Conservation (phyloP, 805 yeast species). For the Priceomyces medius region DNA sequence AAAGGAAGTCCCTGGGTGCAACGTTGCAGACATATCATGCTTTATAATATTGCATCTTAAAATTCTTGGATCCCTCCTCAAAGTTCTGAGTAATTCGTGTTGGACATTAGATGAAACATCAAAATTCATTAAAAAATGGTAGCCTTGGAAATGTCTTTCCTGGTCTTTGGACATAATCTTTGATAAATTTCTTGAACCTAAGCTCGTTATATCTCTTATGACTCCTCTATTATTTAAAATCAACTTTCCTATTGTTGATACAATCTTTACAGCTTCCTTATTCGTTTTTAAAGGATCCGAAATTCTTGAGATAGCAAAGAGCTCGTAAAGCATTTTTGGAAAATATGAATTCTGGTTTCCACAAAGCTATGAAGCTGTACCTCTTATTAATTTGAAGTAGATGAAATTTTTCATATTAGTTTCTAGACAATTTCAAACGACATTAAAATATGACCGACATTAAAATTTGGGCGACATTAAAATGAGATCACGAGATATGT, state of each 20-base stretch:
- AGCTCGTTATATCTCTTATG: slow-evolving; percentile 74
- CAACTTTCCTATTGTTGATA: slow-evolving; percentile 74
- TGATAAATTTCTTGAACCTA: slow-evolving; percentile 80
- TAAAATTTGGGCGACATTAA: background rate
- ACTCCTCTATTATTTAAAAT: slow-evolving; percentile 90
- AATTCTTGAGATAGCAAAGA: slow-evolving; percentile 85
- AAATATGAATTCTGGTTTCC: no score
- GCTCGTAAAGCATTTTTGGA: slow-evolving; percentile 82
- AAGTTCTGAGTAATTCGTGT: slow-evolving; percentile 74
- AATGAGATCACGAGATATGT: slow-evolving; percentile 6
- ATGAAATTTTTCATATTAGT: background rate
- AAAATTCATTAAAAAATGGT: slow-evolving; percentile 81
- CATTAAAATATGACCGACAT: background rate
- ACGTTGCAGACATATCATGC: slow-evolving; percentile 50
- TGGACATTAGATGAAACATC: slow-evolving; percentile 87
- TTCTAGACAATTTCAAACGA: background rate
- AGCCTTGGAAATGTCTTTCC: slow-evolving; percentile 87
- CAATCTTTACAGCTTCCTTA: slow-evolving; percentile 43
- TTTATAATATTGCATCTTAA: slow-evolving; percentile 74
- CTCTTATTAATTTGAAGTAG: no score
- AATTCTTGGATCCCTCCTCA: slow-evolving; percentile 87
- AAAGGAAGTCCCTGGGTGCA: slow-evolving; percentile 59
- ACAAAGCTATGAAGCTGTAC: no score
- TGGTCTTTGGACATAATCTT: slow-evolving; percentile 80
- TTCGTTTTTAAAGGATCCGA: slow-evolving; percentile 49